These are phyloP conservation scores for Cystobasidium tubakii DNA, from an alignment of 768 basidiomycete species.

Conservation along the genomic window DNA sequence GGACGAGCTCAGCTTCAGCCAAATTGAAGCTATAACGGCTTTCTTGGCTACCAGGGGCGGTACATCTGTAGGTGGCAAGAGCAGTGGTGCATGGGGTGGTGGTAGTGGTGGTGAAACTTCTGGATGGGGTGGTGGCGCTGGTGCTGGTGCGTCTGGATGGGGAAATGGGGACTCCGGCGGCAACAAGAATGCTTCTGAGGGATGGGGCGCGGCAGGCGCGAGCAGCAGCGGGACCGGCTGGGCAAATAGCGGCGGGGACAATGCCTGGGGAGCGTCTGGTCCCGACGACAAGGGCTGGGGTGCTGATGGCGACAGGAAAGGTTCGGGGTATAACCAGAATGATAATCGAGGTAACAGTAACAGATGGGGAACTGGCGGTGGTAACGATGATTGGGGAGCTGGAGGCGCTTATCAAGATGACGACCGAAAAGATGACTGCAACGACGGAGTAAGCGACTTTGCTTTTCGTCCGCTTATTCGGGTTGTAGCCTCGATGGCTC, in stretches of 20 bases:
- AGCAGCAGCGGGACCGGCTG: background rate
- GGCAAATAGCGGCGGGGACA: background rate
- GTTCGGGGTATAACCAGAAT: too few relatives aligned
- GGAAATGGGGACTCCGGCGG: too few relatives aligned
- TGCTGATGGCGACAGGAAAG: too few relatives aligned
- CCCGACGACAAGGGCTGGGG: background rate
- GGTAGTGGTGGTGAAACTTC: background rate
- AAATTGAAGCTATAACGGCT: constrained; percentile 14
- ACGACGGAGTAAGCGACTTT: too few relatives aligned
- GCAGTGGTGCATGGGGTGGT: background rate
- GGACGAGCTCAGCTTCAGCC: background rate
- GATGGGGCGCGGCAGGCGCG: background rate
- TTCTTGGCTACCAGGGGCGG: background rate
- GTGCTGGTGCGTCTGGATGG: background rate
- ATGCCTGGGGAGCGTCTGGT: background rate
- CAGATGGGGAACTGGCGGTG: background rate
- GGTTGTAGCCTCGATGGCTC: too few relatives aligned
- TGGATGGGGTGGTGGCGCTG: background rate
- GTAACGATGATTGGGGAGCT: background rate
- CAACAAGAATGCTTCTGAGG: background rate
- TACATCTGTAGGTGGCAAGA: background rate
- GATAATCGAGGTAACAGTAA: too few relatives aligned
- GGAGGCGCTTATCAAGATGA: too few relatives aligned
- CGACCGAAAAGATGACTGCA: too few relatives aligned
- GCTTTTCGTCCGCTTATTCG: too few relatives aligned